Evolutionary conservation across 176 grass and related monocot genomes (phyloP), one percentile per base, ranked within the genome.

Genomic region (Oropetium thomaeum): DNA sequence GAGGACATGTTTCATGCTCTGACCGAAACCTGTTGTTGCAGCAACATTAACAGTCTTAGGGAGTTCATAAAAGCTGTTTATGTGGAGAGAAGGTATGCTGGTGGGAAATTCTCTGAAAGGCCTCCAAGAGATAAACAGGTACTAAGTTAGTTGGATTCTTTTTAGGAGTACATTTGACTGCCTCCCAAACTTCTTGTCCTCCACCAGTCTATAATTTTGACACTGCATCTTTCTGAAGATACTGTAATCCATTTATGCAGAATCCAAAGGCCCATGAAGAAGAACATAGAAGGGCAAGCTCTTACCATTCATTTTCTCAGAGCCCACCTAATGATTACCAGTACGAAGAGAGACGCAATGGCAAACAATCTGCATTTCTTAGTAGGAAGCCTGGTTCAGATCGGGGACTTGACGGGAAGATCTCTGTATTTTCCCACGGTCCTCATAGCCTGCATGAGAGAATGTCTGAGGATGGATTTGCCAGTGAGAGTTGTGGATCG

Each of bases 351-450:
- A 88, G 74, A 71, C 40, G 10, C 49, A 69, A 43, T 64, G 90
- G 94, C 28, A 91, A 89, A 70, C 83, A 89, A 68, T 70, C 85
- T 31, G 74, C 58, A 25, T 75, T 78, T 69, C 62, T 97, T 42
- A 91, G 73, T 85, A 97, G 88, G 81, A 93, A 87, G 75, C 88
- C 90, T 88, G 90, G 90, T 67, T 97, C 94, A 85, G 90, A 97
- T 74, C 71, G 74, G 32, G 90, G 88, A 19, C 75, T 62, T 41
- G 78, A 91, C 35, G 88, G 86, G 32, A 97, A 97, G 71, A 79
- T 91, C 42, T 84, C 86, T 82, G 85, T 67, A 53, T 91, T 85
- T 76, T 28, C 74, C 70, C 87, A 82, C 81, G 80, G 65, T 79
- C 73, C 94, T 58, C 78, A 66, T 28, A 86, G 75, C 74, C 75